These are phyloP conservation scores for Nemania serpens DNA, from an alignment of 2,329 filamentous ascomycete genomes.

Conservation along the genomic window DNA sequence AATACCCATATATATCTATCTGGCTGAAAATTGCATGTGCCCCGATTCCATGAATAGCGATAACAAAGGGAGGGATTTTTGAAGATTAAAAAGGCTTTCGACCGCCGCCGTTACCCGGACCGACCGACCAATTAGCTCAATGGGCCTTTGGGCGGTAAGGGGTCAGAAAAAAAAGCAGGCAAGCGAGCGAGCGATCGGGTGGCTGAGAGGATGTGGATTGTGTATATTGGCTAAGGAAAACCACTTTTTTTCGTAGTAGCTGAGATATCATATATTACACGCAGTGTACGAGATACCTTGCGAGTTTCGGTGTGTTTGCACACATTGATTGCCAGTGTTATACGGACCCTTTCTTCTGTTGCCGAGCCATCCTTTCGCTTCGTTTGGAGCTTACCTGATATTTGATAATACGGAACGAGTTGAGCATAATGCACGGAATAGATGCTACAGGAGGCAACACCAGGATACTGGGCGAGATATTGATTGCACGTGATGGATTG, in stretches of 20 bases:
- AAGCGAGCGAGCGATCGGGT: neutral
- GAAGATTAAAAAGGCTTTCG: neutral
- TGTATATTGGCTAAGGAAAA: slow-evolving; percentile 16
- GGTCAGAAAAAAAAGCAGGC: neutral
- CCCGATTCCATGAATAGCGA: neutral
- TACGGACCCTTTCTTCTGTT: too few species aligned
- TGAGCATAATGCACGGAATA: neutral
- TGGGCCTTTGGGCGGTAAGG: neutral
- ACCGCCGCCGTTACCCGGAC: too few species aligned
- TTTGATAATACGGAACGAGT: neutral
- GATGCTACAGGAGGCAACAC: neutral
- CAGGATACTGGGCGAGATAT: neutral
- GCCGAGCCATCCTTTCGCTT: neutral
- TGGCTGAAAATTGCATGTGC: neutral
- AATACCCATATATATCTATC: neutral
- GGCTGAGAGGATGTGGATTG: neutral
- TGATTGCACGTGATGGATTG: slow-evolving; percentile 16
- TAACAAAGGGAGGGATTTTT: neutral
- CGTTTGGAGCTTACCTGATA: neutral
- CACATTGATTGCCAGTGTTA: too few species aligned
- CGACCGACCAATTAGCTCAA: neutral
- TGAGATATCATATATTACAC: neutral
- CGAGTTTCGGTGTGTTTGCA: neutral
- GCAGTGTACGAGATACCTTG: neutral
- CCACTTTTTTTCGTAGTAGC: slow-evolving; percentile 10